Evolutionary conservation across 2,329 filamentous ascomycete species (phyloP).

Genomic region (Aspergillus thermomutatus): DNA sequence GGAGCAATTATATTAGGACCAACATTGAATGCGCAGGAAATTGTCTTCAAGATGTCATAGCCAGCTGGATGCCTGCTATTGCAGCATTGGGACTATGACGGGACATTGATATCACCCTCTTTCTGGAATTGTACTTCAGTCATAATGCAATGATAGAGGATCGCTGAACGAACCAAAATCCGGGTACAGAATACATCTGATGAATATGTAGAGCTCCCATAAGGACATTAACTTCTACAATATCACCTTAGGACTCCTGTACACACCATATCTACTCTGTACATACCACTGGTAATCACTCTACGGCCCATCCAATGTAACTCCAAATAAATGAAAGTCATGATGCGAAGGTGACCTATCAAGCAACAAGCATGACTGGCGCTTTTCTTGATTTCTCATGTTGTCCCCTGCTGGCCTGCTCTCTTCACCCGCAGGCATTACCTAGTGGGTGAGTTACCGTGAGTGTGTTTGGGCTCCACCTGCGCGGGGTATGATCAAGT

Average conservation of each 20-base stretch:
- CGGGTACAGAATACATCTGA: background rate
- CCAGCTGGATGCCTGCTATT: background rate
- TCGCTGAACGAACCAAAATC: too few species aligned
- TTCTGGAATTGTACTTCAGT: too few species aligned
- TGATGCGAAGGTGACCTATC: background rate
- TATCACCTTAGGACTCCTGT: too few species aligned
- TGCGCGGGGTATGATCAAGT: constrained; percentile 26
- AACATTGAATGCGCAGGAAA: background rate
- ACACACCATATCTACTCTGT: too few species aligned
- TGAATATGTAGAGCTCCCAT: background rate
- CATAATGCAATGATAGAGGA: too few species aligned
- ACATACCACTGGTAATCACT: too few species aligned
- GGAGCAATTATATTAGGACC: background rate
- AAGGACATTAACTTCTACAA: background rate
- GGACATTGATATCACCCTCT: background rate
- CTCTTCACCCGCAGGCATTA: constrained; percentile 23
- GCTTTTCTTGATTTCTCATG: background rate
- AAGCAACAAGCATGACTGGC: background rate
- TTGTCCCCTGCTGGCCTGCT: background rate
- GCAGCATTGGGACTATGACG: background rate
- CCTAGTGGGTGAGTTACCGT: constrained; percentile 7
- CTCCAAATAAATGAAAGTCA: background rate
- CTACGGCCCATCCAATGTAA: background rate
- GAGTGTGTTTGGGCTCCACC: constrained; percentile 18
- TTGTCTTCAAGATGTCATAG: background rate